A percentile compares a stretch with the other conserved stretches of the same genome.
These are phyloP conservation scores for Tolypocladium cylindrosporum DNA, from an alignment of 2,329 filamentous ascomycete species.

Conservation along the genomic window DNA sequence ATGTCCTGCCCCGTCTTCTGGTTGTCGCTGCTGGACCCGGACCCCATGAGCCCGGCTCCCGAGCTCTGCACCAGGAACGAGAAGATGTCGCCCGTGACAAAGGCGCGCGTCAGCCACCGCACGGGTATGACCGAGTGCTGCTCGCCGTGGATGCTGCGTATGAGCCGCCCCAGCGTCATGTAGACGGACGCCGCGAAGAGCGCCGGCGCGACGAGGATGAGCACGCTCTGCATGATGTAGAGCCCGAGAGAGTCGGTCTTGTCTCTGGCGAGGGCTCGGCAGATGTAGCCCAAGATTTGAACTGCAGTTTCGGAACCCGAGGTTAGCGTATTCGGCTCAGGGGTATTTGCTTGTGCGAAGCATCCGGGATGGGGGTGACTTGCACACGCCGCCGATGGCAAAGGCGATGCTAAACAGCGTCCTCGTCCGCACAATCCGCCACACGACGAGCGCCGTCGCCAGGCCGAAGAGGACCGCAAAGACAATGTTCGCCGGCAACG, in stretches of 20 bases:
- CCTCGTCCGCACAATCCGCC: conserved; percentile 29
- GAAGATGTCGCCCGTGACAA: conserved; percentile 43
- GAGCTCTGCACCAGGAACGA: conserved; percentile 40
- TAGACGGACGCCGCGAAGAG: conserved; percentile 41
- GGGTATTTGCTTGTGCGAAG: too few relatives aligned
- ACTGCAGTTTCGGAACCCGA: conserved; percentile 16
- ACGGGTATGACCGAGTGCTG: conserved; percentile 20
- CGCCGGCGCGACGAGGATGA: conserved; percentile 36
- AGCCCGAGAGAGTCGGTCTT: conserved; percentile 20
- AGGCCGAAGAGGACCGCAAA: conserved; percentile 34
- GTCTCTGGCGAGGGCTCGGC: conserved; percentile 17
- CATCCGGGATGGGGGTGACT: conserved; percentile 10
- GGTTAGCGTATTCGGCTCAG: too few relatives aligned
- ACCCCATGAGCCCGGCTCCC: conserved; percentile 26
- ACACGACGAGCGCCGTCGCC: conserved; percentile 31
- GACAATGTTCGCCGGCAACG: conserved; percentile 31
- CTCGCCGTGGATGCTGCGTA: conserved; percentile 26
- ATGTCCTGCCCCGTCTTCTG: conserved; percentile 34
- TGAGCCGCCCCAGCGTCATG: conserved; percentile 37
- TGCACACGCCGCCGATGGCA: conserved; percentile 36
- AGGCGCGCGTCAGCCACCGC: conserved; percentile 40
- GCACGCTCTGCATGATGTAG: conserved; percentile 30
- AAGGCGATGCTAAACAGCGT: conserved; percentile 43
- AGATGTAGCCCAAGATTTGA: conserved; percentile 31
- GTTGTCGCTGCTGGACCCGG: conserved; percentile 7